Conservation (phyloP, 2,329 filamentous ascomycete genomes). For the Claviceps quebecensis region DNA sequence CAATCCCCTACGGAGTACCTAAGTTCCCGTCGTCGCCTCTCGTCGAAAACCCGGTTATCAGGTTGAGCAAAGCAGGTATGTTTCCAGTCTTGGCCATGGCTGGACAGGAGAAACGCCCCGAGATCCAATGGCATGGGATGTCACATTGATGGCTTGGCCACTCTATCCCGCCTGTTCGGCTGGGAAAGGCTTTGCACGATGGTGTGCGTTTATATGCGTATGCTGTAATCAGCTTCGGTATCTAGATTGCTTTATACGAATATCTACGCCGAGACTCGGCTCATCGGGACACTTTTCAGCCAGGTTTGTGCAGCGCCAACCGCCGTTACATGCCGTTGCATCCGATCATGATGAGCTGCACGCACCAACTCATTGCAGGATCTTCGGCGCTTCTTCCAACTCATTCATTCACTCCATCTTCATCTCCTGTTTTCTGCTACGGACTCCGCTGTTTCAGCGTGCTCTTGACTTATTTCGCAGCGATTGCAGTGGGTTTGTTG, state of each 20-base stretch:
- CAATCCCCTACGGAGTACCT: slow-evolving; percentile 11
- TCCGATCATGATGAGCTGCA: too few relatives aligned
- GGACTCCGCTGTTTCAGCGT: too few relatives aligned
- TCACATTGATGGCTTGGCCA: too few relatives aligned
- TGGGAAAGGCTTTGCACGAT: neutral
- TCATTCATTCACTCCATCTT: too few relatives aligned
- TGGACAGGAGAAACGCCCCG: too few relatives aligned
- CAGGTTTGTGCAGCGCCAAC: neutral
- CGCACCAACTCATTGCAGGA: too few relatives aligned
- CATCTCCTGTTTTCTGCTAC: too few relatives aligned
- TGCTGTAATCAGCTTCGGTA: neutral
- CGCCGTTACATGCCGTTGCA: too few relatives aligned
- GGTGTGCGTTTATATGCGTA: neutral
- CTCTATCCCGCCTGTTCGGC: too few relatives aligned
- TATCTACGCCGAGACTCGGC: neutral
- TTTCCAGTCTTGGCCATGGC: neutral
- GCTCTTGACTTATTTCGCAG: too few relatives aligned
- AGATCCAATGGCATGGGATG: neutral
- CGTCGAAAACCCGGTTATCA: neutral
- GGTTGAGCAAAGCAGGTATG: neutral
- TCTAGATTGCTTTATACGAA: neutral
- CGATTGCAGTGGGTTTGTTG: too few relatives aligned
- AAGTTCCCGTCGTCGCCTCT: slow-evolving; percentile 14
- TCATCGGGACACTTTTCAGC: neutral
- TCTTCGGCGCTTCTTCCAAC: too few relatives aligned